Evolutionary conservation across 1,284 basidiomycete genomes (phyloP), one percentile per base, ranked within the genome.

Genomic region (Ustilago crameri): DNA sequence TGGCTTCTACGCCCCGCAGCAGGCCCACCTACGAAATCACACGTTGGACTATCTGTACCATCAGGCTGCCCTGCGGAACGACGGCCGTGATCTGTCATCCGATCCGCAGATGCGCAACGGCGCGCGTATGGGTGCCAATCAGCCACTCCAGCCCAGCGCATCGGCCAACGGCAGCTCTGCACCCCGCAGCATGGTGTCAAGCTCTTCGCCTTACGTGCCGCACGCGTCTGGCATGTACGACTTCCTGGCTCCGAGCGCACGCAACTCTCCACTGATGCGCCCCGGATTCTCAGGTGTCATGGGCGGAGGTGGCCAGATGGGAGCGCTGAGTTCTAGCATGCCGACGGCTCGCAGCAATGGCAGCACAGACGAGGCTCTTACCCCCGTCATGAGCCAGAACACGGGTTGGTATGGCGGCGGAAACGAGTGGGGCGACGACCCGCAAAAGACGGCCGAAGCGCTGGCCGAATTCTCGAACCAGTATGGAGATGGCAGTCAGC

Each of bases 11-110:
- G 45, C 68, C 18, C 65, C 65, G 20, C 62, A 56, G 43, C 54
- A 65, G 27, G 57, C 68, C 9, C 66, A 68, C 38, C 35, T 72
- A 20, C 68, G 61, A 48, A 54, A 64, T 20, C 64, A 67, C 38
- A 73, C 61, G n/a, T 52, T 75, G 24, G 69, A 75, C 50, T 75
- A 74, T 23, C 57, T 75, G 14, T 70, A 75, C 26, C 57, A 66
- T 27, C 63, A 66, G 9, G 51, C 65, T n/a, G 47, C 30, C 32
- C 38, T 37, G n/a, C 50, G 64, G 43, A 40, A 50, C 46, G 53
- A 49, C 17, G 46, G 26, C n/a, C 48, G 35, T 18, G 58, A 67
- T 12, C 27, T 41, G 9, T 20, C 20, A 2, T 34, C 56, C 7
- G 63, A 66, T 14, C n/a, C 48, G 15, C 56, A 52, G 24, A 5